phyloP scores from a whole-genome alignment of 768 basidiomycete species.

The Cystobasidium tubakii region DNA sequence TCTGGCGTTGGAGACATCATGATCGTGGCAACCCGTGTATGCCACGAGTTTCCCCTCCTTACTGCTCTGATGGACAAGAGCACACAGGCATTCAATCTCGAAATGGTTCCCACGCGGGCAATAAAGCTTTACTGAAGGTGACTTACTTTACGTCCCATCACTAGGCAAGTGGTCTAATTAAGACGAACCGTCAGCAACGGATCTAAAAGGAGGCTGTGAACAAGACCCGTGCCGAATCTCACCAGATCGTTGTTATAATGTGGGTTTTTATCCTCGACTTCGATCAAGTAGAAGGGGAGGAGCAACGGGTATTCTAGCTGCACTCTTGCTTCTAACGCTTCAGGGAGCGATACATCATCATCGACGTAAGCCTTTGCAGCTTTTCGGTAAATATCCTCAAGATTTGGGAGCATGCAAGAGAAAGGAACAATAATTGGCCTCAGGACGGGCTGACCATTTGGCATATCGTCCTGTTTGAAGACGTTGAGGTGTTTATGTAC shows the following conservation, averaged over 20 bases:
- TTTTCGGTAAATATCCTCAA: not conserved
- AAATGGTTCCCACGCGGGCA: no score
- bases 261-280: not conserved
- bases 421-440: not conserved
- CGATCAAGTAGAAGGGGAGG: conserved; percentile 2
- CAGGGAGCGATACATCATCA: conserved; percentile 1
- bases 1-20: no score
- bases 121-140: not conserved
- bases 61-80: no score
- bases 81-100: no score
- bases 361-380: not conserved
- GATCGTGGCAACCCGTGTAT: no score
- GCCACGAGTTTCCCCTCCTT: no score
- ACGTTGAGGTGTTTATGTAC: not conserved
- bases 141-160: not conserved
- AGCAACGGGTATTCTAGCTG: not conserved
- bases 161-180: no score
- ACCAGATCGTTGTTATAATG: not conserved
- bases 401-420: not conserved
- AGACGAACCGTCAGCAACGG: no score
- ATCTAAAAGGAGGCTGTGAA: no score
- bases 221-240: no score
- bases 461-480: not conserved
- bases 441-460: not conserved
- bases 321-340: not conserved